These are phyloP conservation scores for Sphenostylis stenocarpa DNA, from an alignment of 306 rosid genomes.

Conservation along the genomic window DNA sequence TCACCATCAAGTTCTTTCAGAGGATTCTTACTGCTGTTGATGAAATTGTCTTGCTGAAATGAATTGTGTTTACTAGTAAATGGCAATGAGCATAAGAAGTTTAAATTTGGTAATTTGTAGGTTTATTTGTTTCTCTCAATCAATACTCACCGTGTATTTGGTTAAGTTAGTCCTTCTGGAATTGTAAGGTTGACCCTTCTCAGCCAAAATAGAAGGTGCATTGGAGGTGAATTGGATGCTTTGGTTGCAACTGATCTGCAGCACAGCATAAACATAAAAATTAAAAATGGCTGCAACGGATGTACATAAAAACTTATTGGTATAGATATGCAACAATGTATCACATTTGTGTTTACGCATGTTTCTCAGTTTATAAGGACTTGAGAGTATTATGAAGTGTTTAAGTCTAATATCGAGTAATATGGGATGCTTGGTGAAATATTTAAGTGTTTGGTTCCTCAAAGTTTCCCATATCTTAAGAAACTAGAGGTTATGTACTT, in stretches of 20 bases:
- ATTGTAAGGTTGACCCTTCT: conserved; percentile 42
- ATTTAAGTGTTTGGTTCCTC: too few species aligned
- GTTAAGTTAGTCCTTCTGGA: conserved; percentile 39
- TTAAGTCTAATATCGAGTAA: too few species aligned
- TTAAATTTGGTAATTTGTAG: conserved; percentile 29
- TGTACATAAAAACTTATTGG: not conserved
- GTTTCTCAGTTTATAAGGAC: not conserved
- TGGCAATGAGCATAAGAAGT: conserved; percentile 25
- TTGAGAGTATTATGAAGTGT: too few species aligned
- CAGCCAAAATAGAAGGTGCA: conserved; percentile 40
- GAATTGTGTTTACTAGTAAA: conserved; percentile 34
- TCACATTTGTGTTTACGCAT: not conserved
- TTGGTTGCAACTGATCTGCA: conserved; percentile 42
- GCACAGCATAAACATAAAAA: not conserved
- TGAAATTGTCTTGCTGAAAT: conserved; percentile 32
- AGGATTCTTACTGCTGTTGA: conserved; percentile 33
- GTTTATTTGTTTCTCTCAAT: conserved; percentile 33
- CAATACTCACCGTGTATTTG: conserved; percentile 37
- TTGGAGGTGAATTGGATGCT: conserved; percentile 42
- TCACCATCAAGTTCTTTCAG: conserved; percentile 36
- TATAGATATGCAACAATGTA: not conserved
- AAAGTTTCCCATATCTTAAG: too few species aligned
- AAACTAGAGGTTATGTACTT: too few species aligned
- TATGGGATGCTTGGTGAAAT: too few species aligned
- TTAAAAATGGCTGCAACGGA: conserved; percentile 8